phyloP scores from a whole-genome alignment of 129 eudicot species.

The Cynara cardunculus region DNA sequence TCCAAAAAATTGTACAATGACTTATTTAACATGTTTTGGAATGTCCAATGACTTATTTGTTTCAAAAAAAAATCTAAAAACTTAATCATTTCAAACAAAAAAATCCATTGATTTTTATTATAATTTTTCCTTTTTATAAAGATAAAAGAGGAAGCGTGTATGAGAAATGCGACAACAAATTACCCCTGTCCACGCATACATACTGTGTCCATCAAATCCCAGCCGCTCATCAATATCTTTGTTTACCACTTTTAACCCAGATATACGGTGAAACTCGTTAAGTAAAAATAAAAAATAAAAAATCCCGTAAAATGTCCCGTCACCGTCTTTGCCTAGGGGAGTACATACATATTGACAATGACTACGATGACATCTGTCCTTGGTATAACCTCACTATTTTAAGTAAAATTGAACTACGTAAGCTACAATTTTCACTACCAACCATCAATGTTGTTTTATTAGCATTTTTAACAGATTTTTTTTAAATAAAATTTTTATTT shows the following conservation, averaged over 20 bases:
- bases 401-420: background rate
- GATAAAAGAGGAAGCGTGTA: background rate
- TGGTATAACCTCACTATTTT: background rate
- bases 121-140: too few species aligned
- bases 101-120: too few species aligned
- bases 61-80: too few species aligned
- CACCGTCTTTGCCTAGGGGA: constrained; percentile 14
- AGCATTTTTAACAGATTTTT: too few species aligned
- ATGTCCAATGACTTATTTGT: too few species aligned
- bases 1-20: too few species aligned
- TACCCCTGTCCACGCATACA: background rate
- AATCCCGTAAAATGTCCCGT: background rate
- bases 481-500: too few species aligned
- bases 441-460: background rate
- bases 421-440: background rate
- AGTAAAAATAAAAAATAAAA: background rate
- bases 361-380: background rate
- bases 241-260: too few species aligned
- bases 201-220: background rate
- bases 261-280: background rate
- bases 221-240: background rate
- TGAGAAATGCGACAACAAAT: background rate
- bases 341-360: background rate
- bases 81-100: too few species aligned
- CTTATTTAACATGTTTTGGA: too few species aligned